Evolutionary conservation across 148 eudicot species (phyloP).

Genomic region (Rhododendron mucronatum): DNA sequence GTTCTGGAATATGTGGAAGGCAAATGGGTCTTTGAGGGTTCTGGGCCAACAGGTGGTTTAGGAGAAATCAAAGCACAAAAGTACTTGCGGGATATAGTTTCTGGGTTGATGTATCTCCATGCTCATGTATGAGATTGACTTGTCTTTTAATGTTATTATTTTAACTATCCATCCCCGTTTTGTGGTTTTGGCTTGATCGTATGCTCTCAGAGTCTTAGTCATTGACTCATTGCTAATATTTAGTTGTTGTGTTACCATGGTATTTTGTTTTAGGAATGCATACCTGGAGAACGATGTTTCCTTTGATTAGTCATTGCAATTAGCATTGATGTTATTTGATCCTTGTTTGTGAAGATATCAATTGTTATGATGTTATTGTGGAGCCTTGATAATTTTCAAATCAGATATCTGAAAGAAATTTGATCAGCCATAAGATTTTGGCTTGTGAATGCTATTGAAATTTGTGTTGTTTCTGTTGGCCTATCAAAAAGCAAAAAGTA

Average conservation of each 20-base stretch:
- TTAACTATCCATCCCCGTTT: not conserved
- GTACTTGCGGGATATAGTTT: slow-evolving; percentile 75
- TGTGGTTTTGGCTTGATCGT: not conserved
- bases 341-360: not conserved
- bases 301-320: not conserved
- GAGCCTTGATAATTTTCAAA: not conserved
- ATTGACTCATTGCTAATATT: not conserved
- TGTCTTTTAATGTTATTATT: not conserved
- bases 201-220: not conserved
- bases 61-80: slow-evolving; percentile 69
- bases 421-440: not conserved
- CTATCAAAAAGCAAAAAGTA: not conserved
- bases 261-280: not conserved
- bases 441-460: not conserved
- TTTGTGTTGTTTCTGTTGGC: not conserved
- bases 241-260: not conserved
- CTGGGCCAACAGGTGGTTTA: slow-evolving; percentile 76
- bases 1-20: slow-evolving; percentile 94
- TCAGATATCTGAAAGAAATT: not conserved
- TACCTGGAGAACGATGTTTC: too few relatives aligned
- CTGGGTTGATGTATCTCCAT: slow-evolving; percentile 93
- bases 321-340: not conserved
- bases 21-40: slow-evolving; percentile 78
- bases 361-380: not conserved
- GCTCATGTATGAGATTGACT: slow-evolving; percentile 54